Percentiles rank a stretch among this genome's conserved stretches.
Conservation (phyloP, 164 flowering plant species). For the Berberis vulgaris region DNA sequence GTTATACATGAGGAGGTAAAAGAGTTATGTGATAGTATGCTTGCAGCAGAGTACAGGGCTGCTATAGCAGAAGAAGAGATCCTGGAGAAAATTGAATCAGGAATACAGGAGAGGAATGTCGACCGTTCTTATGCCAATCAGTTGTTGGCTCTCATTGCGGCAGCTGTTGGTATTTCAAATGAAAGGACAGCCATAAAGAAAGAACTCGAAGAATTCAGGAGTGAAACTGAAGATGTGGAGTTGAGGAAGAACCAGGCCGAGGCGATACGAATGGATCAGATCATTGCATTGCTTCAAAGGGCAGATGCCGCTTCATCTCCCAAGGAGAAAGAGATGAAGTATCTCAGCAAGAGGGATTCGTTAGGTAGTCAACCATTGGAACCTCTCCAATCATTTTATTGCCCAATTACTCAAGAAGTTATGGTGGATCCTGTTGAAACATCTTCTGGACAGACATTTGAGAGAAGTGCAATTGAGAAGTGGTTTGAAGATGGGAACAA, state of each 20-base stretch:
- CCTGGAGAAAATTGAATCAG: slow-evolving; percentile 53
- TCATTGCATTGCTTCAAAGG: slow-evolving; percentile 61
- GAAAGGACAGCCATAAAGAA: slow-evolving; percentile 38
- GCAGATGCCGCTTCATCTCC: slow-evolving; percentile 59
- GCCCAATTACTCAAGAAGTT: slow-evolving; percentile 59
- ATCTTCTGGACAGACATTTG: slow-evolving; percentile 69
- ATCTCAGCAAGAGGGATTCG: slow-evolving; percentile 42
- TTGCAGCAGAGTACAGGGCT: slow-evolving; percentile 42
- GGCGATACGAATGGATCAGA: slow-evolving; percentile 77
- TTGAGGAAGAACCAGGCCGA: slow-evolving; percentile 58
- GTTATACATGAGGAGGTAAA: slow-evolving; percentile 34
- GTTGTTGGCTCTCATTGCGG: slow-evolving; percentile 44
- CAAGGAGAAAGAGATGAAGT: slow-evolving; percentile 39
- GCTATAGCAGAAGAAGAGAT: slow-evolving; percentile 52
- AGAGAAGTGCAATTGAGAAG: slow-evolving; percentile 58
- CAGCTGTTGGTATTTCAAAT: slow-evolving; percentile 53
- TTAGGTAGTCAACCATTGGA: slow-evolving; percentile 56
- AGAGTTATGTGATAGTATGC: slow-evolving; percentile 35
- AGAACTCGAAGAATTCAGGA: slow-evolving; percentile 60
- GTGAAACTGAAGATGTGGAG: slow-evolving; percentile 45
- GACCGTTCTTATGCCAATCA: slow-evolving; percentile 60
- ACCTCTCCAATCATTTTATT: slow-evolving; percentile 61
- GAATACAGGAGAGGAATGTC: slow-evolving; percentile 53
- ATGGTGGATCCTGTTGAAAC: slow-evolving; percentile 78
- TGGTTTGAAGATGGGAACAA: slow-evolving; percentile 53